Conservation (phyloP, 805 yeast genomes). For the Saccharomyces paradoxus region DNA sequence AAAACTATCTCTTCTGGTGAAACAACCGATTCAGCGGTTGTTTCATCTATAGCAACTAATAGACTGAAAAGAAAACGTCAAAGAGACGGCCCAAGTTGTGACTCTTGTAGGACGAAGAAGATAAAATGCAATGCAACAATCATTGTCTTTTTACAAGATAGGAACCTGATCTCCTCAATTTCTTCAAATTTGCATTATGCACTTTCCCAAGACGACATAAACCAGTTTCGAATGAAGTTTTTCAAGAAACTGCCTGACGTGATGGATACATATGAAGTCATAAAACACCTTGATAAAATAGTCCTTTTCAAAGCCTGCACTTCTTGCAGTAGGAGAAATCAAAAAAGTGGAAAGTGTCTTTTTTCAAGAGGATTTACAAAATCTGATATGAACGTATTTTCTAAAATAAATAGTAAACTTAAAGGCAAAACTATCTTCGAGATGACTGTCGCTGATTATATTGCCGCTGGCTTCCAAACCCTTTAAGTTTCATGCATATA, state of each 20-base stretch:
- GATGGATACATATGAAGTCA: conserved; percentile 4
- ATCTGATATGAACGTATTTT: conserved; percentile 43
- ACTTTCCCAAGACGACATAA: conserved; percentile 10
- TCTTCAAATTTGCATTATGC: conserved; percentile 18
- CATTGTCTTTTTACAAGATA: conserved; percentile 30
- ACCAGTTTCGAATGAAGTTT: conserved; percentile 6
- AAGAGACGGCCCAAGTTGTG: conserved; percentile 69
- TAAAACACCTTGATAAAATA: conserved; percentile 27
- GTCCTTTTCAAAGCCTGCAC: conserved; percentile 49
- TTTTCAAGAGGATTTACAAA: conserved; percentile 62
- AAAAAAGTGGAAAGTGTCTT: conserved; percentile 34
- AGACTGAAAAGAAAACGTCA: conserved; percentile 36
- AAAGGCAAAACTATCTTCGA: conserved; percentile 8
- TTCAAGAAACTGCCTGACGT: conserved; percentile 6
- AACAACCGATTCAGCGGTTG: conserved; percentile 7
- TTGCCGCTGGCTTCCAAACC: conserved; percentile 3
- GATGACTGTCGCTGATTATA: conserved; percentile 11
- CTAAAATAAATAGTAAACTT: conserved; percentile 25
- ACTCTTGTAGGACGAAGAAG: conserved; percentile 58
- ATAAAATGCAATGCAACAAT: conserved; percentile 69
- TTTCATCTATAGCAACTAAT: not conserved
- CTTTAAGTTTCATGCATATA: not conserved
- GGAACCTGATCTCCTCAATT: conserved; percentile 12
- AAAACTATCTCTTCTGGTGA: not conserved
- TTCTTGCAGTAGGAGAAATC: conserved; percentile 36